Conservation (phyloP, 345 rosid genomes). For the Hevea brasiliensis region DNA sequence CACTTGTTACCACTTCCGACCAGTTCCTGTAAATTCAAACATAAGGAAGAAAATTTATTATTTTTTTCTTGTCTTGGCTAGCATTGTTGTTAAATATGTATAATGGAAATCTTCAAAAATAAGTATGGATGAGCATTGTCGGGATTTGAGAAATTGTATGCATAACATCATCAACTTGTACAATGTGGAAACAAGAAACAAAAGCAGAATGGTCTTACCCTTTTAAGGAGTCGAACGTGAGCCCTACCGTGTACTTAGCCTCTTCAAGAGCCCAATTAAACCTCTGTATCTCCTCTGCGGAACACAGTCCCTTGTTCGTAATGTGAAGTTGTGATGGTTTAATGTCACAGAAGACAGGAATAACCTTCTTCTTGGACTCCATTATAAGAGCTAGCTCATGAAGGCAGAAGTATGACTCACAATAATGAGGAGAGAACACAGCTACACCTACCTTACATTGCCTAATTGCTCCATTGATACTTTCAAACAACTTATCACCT, state of each 20-base stretch:
- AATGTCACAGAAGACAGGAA: conserved; percentile 68
- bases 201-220: no score
- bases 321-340: conserved; percentile 69
- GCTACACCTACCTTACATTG: conserved; percentile 57
- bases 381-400: conserved; percentile 67
- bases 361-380: conserved; percentile 68
- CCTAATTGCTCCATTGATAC: conserved; percentile 48
- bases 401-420: conserved; percentile 61
- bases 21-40: conserved; percentile 40
- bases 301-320: conserved; percentile 27
- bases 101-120: no score
- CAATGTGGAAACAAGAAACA: no score
- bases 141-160: background rate
- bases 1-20: conserved; percentile 57
- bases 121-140: no score
- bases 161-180: background rate
- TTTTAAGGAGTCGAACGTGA: conserved; percentile 56
- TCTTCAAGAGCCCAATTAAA: conserved; percentile 67
- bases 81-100: no score
- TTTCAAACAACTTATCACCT: conserved; percentile 65
- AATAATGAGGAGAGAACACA: conserved; percentile 62
- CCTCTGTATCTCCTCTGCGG: conserved; percentile 42
- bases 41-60: background rate
- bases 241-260: conserved; percentile 64
- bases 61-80: no score